These are phyloP conservation scores for Cryptomeria japonica DNA, from an alignment of 75 land plant genomes.

Conservation along the genomic window DNA sequence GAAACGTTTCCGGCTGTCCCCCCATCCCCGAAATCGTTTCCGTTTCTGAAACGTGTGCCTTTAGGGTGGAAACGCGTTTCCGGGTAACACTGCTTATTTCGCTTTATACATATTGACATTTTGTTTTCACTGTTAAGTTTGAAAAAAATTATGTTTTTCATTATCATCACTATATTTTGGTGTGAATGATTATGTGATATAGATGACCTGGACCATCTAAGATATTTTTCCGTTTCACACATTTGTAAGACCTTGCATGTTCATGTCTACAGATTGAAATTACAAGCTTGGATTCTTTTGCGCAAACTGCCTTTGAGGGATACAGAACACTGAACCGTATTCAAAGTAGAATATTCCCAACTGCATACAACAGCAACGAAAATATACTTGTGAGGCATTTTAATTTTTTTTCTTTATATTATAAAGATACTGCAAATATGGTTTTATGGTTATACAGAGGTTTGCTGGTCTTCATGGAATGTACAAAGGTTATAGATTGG, in stretches of 20 bases:
- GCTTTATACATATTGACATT: not conserved
- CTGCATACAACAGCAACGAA: slow-evolving; percentile 85
- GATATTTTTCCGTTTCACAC: not conserved
- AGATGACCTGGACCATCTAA: not conserved
- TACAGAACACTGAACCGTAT: slow-evolving; percentile 94
- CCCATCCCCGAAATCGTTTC: too few species aligned
- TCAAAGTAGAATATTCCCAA: slow-evolving; percentile 88
- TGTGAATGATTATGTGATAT: not conserved
- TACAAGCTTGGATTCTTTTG: slow-evolving; percentile 86
- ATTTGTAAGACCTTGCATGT: not conserved
- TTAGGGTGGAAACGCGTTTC: too few species aligned
- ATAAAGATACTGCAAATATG: not conserved
- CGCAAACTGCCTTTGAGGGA: slow-evolving; percentile 95
- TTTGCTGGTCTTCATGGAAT: not conserved
- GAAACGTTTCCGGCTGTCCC: too few species aligned
- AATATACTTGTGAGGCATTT: slow-evolving; percentile 73
- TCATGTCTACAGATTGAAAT: slow-evolving; percentile 71
- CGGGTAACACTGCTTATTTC: too few species aligned
- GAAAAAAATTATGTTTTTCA: not conserved
- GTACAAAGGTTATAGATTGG: not conserved
- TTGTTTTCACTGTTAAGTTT: not conserved
- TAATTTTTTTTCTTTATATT: not conserved
- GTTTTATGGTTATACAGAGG: not conserved
- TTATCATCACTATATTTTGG: not conserved
- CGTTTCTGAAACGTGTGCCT: too few species aligned